phyloP scores from a whole-genome alignment of 2,329 filamentous ascomycete genomes.

The Pleoardoris graminearum region DNA sequence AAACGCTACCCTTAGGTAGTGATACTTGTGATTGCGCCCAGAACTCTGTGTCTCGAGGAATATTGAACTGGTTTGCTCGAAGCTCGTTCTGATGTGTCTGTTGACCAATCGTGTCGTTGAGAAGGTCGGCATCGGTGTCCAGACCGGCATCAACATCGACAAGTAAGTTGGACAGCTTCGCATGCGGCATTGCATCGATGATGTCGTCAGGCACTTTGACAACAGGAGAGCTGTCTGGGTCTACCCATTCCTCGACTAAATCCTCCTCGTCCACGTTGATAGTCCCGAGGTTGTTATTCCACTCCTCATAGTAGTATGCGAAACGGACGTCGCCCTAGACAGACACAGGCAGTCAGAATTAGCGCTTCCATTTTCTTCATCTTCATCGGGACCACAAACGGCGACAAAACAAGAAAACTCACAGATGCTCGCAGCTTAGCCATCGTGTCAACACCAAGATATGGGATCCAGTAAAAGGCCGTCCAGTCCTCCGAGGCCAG shows the following conservation, averaged over 20 bases:
- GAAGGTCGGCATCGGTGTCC: not conserved
- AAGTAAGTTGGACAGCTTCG: not conserved
- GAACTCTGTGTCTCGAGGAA: conserved; percentile 1
- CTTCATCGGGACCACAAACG: not conserved
- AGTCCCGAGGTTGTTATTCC: conserved; percentile 1
- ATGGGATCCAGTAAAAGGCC: conserved; percentile 3
- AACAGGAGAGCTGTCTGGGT: not conserved
- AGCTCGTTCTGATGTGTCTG: not conserved
- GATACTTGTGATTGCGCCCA: conserved; percentile 1
- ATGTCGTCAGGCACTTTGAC: not conserved
- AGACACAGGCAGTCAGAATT: not conserved
- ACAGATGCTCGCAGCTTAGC: conserved; percentile 2
- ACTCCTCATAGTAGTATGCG: conserved; percentile 4
- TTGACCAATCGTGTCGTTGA: not conserved
- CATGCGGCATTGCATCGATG: not conserved
- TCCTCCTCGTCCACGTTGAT: not conserved
- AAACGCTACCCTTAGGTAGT: conserved; percentile 2
- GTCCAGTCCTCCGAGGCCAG: conserved; percentile 1
- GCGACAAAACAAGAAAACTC: not conserved
- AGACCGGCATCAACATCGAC: not conserved
- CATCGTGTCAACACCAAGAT: conserved; percentile 1
- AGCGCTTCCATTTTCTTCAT: not conserved
- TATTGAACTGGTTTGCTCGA: not conserved
- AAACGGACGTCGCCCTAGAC: conserved; percentile 1
- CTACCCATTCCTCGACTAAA: not conserved